Evolutionary conservation across 768 basidiomycete species (phyloP).

Genomic region (Kwoniella sp.): DNA sequence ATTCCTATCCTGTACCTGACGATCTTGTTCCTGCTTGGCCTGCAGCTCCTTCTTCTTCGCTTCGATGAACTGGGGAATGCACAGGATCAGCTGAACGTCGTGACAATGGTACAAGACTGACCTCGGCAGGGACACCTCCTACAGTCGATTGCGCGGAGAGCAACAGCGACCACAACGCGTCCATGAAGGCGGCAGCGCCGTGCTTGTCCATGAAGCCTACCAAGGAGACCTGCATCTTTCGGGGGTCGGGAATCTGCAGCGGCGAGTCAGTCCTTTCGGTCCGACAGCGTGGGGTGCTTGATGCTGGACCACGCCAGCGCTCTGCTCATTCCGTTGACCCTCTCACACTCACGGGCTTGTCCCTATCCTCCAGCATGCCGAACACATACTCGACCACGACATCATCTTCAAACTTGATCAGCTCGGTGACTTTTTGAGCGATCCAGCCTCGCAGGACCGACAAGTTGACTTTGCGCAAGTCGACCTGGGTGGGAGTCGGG

Average conservation of each 20-base stretch:
- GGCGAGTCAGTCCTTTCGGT: neutral
- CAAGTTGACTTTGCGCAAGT: constrained; percentile 92
- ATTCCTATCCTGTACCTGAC: constrained; percentile 19
- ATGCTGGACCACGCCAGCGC: too few species aligned
- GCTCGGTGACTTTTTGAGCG: constrained; percentile 72
- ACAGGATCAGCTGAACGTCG: neutral
- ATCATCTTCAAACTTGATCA: constrained; percentile 93
- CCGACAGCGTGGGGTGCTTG: too few species aligned
- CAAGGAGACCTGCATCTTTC: constrained; percentile 90
- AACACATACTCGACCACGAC: constrained; percentile 94
- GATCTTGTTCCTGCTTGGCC: constrained; percentile 28
- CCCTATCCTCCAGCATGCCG: constrained; percentile 82
- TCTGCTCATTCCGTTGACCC: too few species aligned
- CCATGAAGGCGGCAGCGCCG: constrained; percentile 76
- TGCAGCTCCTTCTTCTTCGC: constrained; percentile 49
- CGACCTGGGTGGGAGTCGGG: constrained; percentile 54
- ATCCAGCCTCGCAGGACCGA: constrained; percentile 92
- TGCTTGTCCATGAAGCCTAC: constrained; percentile 87
- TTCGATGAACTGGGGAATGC: constrained; percentile 42
- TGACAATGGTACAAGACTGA: constrained; percentile 12
- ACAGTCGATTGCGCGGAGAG: constrained; percentile 85
- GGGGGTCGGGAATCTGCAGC: constrained; percentile 75
- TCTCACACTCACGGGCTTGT: constrained; percentile 69
- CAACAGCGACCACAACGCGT: constrained; percentile 80
- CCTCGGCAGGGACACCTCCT: constrained; percentile 78